Evolutionary conservation across 305 asterid genomes (phyloP).

Genomic region (Fraxinus platypoda): DNA sequence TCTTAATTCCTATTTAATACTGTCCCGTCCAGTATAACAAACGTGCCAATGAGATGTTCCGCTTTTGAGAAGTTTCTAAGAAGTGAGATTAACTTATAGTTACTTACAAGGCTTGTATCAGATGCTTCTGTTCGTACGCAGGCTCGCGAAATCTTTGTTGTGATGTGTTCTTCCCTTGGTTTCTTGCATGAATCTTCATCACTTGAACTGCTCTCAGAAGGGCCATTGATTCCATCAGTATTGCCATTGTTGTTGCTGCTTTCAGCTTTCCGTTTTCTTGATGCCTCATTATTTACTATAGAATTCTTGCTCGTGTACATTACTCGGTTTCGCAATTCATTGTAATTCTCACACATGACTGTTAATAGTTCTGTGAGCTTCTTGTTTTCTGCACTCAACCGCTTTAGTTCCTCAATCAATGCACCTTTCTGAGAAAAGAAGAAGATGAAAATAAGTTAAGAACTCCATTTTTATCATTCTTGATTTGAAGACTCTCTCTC

Average conservation of each 20-base stretch:
- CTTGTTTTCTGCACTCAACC: conserved; percentile 76
- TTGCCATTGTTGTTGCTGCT: neutral
- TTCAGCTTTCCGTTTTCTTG: conserved; percentile 51
- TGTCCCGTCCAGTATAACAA: neutral
- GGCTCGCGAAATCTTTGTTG: conserved; percentile 56
- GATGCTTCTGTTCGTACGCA: conserved; percentile 63
- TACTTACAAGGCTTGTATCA: conserved; percentile 82
- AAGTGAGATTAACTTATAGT: conserved; percentile 1
- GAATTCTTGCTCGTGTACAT: conserved; percentile 44
- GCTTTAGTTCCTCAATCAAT: conserved; percentile 62
- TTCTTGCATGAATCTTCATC: conserved; percentile 79
- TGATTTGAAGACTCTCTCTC: neutral
- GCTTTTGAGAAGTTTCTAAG: neutral
- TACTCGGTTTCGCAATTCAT: conserved; percentile 50
- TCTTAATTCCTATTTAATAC: neutral
- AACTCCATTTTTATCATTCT: neutral
- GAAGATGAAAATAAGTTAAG: neutral
- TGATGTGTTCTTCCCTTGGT: conserved; percentile 49
- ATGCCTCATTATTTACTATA: conserved; percentile 25
- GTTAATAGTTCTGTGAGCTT: conserved; percentile 63
- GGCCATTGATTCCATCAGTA: conserved; percentile 25
- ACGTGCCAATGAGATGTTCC: neutral
- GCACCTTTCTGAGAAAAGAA: conserved; percentile 46
- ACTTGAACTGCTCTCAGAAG: conserved; percentile 70
- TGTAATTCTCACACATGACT: conserved; percentile 72